A percentile compares a stretch with the other conserved stretches of the same genome.
Evolutionary conservation across 306 rosid species (phyloP).

Genomic region (Acmispon strigosus): DNA sequence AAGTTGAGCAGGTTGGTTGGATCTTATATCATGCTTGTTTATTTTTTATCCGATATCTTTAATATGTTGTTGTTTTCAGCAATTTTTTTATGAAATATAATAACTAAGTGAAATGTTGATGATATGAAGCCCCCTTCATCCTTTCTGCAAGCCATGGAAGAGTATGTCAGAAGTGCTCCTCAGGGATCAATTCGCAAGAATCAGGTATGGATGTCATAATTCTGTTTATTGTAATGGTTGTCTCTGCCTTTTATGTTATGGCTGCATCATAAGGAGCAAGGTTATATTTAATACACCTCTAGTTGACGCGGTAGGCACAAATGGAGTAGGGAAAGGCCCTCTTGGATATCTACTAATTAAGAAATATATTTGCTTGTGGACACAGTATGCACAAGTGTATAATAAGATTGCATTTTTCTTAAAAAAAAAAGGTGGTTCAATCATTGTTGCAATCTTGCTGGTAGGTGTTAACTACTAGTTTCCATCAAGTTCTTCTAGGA

Average conservation of each 20-base stretch:
- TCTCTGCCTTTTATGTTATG: neutral
- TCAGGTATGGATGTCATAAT: constrained; percentile 47
- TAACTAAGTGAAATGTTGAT: constrained; percentile 23
- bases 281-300: constrained; percentile 4
- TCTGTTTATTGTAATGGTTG: neutral
- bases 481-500: neutral
- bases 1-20: constrained; percentile 85
- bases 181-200: constrained; percentile 65
- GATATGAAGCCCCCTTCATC: constrained; percentile 82
- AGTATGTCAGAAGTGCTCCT: constrained; percentile 90
- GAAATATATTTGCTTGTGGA: constrained; percentile 1
- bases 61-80: too few species aligned
- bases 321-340: neutral
- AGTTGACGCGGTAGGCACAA: neutral
- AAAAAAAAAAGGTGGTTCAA: neutral
- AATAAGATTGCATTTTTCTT: neutral
- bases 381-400: too few species aligned
- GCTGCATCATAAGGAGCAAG: neutral
- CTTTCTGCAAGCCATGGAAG: constrained; percentile 98
- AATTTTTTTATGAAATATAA: neutral
- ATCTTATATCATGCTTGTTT: constrained; percentile 16
- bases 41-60: neutral
- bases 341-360: neutral
- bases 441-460: neutral
- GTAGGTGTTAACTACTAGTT: neutral